A percentile compares a stretch with the other conserved stretches of the same genome.
phyloP scores from a whole-genome alignment of 352 stramenopile species.

The Globisporangium lucens region DNA sequence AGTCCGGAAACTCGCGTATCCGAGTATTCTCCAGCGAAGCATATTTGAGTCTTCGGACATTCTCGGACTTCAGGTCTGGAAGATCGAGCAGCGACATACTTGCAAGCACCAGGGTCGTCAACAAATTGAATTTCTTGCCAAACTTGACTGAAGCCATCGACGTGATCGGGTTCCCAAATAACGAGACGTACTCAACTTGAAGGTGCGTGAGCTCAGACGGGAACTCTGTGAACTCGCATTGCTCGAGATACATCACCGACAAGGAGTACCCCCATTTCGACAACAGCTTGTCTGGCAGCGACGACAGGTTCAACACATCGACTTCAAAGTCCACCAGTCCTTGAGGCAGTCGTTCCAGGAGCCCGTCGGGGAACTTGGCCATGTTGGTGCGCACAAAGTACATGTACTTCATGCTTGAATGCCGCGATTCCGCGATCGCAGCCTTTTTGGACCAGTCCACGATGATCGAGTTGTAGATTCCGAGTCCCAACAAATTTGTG shows the following conservation, averaged over 20 bases:
- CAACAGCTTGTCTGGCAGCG: background rate
- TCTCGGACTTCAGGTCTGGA: background rate
- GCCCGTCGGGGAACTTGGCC: slow-evolving; percentile 14
- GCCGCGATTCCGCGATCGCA: background rate
- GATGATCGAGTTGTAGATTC: slow-evolving; percentile 29
- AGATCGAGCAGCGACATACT: background rate
- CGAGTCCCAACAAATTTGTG: slow-evolving; percentile 19
- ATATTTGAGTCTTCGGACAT: background rate
- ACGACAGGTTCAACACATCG: background rate
- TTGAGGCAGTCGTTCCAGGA: background rate
- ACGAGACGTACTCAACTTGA: background rate
- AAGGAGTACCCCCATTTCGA: background rate
- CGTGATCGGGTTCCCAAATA: background rate
- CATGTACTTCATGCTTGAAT: slow-evolving; percentile 12
- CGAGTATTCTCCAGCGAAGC: background rate
- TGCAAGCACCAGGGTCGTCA: background rate
- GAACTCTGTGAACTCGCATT: slow-evolving; percentile 2
- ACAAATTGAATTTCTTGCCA: background rate
- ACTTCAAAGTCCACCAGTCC: background rate
- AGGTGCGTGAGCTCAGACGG: background rate
- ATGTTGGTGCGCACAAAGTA: slow-evolving; percentile 14
- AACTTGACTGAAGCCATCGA: background rate
- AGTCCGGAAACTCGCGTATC: background rate
- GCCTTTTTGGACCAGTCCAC: slow-evolving; percentile 12
- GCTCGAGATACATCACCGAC: slow-evolving; percentile 2